Evolutionary conservation across 1,139 yeast species (phyloP), one percentile per base, ranked within the genome.

Genomic region (Kluyveromyces sp.): DNA sequence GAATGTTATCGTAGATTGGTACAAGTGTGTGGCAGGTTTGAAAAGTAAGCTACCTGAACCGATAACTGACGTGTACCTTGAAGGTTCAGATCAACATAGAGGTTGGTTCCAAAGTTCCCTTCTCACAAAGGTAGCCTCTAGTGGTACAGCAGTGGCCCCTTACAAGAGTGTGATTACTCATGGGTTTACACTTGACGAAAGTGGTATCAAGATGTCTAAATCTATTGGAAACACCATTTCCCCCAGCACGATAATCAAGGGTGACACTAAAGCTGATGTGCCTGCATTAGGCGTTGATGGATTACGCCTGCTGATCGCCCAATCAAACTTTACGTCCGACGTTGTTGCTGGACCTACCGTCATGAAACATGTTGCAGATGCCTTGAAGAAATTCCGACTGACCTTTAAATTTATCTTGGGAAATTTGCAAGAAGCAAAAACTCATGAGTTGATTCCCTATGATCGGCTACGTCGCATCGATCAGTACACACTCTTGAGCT

Each of bases 101-200:
- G 99, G 99, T 0, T 92, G 99, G 99, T 92, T 92, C 62, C 99
- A 92, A 66, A 86, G 96, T 22, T 87, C 96, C 0, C 67, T 94
- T 33, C 68, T 94, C 47, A 89, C 94, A 32, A 84, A 80, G 56
- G 74, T 87, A 26, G 89, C 79, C 1, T 57, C 63, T 9, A 54
- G 67, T 0, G 57, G 62, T 11, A 26, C 34, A 1, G 56, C 64
- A 4, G 51, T 60, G n/a, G 75, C 92, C 0, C 98, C 98, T 0
- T 92, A 75, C 64, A 75, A 74, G 48, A 72, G 74, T 31, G 77
- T 92, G 33, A 74, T 92, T 16, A 94, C 98, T 0, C 98, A 92
- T 64, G 99, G 99, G 0, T 92, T 94, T 57, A 83, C 86, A 0
- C 69, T 92, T 46, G 98, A 92, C 64, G 86, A 80, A 50, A 77